phyloP scores from a whole-genome alignment of 208 protist species.

The Crithidia expoeki region DNA sequence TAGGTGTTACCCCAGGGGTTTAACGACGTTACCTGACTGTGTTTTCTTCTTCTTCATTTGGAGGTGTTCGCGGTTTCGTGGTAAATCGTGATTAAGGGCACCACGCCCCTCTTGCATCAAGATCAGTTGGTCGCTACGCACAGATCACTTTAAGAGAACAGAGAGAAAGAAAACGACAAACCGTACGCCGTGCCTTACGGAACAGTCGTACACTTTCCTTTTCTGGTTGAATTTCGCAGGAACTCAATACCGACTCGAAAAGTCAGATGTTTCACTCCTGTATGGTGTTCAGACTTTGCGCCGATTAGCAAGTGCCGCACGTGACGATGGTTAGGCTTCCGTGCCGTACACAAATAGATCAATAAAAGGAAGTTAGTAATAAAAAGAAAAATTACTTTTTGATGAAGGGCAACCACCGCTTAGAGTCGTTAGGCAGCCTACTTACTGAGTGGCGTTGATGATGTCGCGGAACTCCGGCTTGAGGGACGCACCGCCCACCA shows the following conservation, averaged over 20 bases:
- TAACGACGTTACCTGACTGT: too few relatives aligned
- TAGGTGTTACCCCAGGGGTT: too few relatives aligned
- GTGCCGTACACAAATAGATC: background rate
- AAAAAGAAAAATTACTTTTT: background rate
- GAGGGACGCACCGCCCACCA: slow-evolving; percentile 93
- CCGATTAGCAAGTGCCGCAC: background rate
- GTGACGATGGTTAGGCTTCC: background rate
- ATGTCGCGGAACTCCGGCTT: slow-evolving; percentile 96
- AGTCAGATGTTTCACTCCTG: background rate
- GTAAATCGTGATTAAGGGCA: too few relatives aligned
- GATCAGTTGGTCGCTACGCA: too few relatives aligned
- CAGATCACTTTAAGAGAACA: background rate
- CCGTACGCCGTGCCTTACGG: background rate
- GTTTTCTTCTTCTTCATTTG: too few relatives aligned
- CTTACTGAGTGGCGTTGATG: slow-evolving; percentile 84
- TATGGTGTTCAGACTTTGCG: background rate
- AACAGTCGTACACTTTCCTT: background rate
- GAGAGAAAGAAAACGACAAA: background rate
- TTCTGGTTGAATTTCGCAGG: background rate
- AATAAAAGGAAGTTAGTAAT: background rate
- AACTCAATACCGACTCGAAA: background rate
- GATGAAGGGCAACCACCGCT: background rate
- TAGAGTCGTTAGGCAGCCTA: background rate
- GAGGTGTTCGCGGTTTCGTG: too few relatives aligned
- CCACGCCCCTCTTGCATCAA: too few relatives aligned